phyloP scores from a whole-genome alignment of 495 filamentous ascomycete genomes.

The Xanthoparmelia taractica region DNA sequence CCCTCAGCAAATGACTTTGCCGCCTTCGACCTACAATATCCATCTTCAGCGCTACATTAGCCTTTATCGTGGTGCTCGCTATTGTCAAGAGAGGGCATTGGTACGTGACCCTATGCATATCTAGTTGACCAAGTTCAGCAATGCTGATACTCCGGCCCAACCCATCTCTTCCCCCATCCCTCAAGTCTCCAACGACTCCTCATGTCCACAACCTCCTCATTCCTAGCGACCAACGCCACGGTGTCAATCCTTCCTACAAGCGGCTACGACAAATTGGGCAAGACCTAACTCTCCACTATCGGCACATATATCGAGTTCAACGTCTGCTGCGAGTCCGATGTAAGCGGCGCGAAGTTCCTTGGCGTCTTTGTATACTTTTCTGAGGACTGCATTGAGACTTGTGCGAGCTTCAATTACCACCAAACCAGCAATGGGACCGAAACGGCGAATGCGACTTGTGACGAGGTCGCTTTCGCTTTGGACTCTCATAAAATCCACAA shows the following conservation, averaged over 20 bases:
- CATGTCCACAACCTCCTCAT: background rate
- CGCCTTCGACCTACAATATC: background rate
- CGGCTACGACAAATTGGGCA: background rate
- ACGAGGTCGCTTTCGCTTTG: background rate
- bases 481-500: background rate
- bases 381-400: background rate
- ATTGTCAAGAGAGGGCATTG: background rate
- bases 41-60: background rate
- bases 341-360: background rate
- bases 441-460: background rate
- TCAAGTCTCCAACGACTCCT: background rate
- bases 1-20: background rate
- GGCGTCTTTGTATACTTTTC: background rate
- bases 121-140: background rate
- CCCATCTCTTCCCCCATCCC: background rate
- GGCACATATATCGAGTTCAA: background rate
- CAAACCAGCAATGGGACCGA: background rate
- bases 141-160: background rate
- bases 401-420: background rate
- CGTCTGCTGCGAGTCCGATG: background rate
- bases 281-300: background rate
- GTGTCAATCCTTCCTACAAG: background rate
- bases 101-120: background rate
- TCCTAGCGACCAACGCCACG: background rate
- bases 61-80: background rate